Evolutionary conservation across 257 asterid genomes (phyloP).

Genomic region (Scutellaria galericulata): DNA sequence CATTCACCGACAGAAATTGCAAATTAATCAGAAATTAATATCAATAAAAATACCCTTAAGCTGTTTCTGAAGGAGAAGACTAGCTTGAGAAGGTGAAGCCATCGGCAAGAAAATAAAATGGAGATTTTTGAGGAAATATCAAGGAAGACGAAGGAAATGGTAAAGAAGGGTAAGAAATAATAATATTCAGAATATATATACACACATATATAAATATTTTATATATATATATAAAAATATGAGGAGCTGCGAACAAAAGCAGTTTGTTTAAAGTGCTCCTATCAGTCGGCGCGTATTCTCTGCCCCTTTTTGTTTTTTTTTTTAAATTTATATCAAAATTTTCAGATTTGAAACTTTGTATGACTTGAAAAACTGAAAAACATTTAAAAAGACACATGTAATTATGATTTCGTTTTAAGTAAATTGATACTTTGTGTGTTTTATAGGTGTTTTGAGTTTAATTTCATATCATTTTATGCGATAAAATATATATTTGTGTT

Average conservation of each 20-base stretch:
- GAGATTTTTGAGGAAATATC: constrained; percentile 32
- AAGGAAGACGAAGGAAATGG: constrained; percentile 26
- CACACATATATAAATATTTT: not conserved
- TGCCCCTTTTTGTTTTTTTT: not conserved
- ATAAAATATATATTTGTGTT: too few species aligned
- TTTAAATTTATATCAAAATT: too few species aligned
- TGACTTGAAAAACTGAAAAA: too few species aligned
- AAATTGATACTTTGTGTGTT: too few species aligned
- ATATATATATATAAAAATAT: not conserved
- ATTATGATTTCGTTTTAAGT: too few species aligned
- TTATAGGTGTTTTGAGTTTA: too few species aligned
- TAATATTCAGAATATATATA: constrained; percentile 10
- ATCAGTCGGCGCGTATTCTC: constrained; percentile 34
- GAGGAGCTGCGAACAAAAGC: constrained; percentile 28
- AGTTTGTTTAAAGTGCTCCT: constrained; percentile 25
- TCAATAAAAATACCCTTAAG: constrained; percentile 62
- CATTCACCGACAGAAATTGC: constrained; percentile 32
- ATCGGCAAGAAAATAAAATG: constrained; percentile 33
- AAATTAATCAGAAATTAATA: not conserved
- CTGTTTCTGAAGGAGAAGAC: constrained; percentile 94
- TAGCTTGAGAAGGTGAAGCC: constrained; percentile 90
- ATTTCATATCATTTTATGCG: too few species aligned
- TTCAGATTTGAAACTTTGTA: too few species aligned
- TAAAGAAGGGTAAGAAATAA: constrained; percentile 8
- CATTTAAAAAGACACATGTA: too few species aligned